Percentiles rank a stretch among this genome's conserved stretches.
Evolutionary conservation across 129 eudicot species (phyloP).

Genomic region (Tagetes patula): DNA sequence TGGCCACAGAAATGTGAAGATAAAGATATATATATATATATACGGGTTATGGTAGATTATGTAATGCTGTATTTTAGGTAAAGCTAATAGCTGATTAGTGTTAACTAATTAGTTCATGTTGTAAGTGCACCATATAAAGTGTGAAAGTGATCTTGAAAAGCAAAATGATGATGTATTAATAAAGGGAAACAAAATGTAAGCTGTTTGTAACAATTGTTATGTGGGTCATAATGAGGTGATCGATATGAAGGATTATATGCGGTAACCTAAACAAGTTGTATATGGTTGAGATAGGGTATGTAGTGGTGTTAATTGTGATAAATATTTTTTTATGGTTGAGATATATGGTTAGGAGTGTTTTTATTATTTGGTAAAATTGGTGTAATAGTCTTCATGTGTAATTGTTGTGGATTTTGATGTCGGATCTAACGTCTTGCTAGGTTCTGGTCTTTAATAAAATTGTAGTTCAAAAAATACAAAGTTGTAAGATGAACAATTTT

Average conservation of each 20-base stretch:
- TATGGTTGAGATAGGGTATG: too few species aligned
- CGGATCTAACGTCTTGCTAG: too few species aligned
- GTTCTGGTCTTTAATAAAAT: too few species aligned
- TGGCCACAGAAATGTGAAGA: too few species aligned
- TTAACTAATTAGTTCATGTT: constrained; percentile 23
- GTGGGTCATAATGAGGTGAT: background rate
- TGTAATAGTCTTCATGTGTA: too few species aligned
- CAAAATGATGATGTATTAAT: constrained; percentile 27
- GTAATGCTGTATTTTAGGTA: background rate
- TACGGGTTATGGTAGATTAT: background rate
- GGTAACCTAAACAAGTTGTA: background rate
- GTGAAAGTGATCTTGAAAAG: constrained; percentile 23
- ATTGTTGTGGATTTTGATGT: too few species aligned
- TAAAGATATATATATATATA: background rate
- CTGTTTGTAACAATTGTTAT: constrained; percentile 10
- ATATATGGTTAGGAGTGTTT: too few species aligned
- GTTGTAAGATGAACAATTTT: too few species aligned
- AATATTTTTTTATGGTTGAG: too few species aligned
- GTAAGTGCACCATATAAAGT: constrained; percentile 29
- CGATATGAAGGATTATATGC: constrained; percentile 3
- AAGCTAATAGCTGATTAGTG: constrained; percentile 6
- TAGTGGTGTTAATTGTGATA: too few species aligned
- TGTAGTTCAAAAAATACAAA: too few species aligned
- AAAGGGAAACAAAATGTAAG: constrained; percentile 21
- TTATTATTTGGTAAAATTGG: too few species aligned